Percentiles rank a stretch among this genome's conserved stretches.
Conservation (phyloP, 371 early-diverging fungal genomes). For the Zancudomyces culisetae region DNA sequence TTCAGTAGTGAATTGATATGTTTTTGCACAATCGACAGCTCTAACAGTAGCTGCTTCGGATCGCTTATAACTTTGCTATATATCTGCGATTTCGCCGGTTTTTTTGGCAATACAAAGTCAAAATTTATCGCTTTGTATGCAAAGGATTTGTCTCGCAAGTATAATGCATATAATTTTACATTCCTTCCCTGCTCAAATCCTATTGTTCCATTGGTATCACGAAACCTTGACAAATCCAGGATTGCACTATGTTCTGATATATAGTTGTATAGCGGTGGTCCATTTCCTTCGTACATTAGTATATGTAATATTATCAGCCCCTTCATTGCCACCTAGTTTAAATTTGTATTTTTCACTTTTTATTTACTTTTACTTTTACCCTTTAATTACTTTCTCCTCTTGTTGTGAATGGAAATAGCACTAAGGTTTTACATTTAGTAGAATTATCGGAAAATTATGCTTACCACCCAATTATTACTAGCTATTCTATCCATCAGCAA, state of each 20-base stretch:
- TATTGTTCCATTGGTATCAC: conserved; percentile 33
- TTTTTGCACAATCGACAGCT: conserved; percentile 56
- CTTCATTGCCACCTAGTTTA: conserved; percentile 73
- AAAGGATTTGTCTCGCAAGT: conserved; percentile 60
- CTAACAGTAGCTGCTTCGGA: conserved; percentile 47
- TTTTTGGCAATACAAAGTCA: conserved; percentile 45
- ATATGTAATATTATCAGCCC: conserved; percentile 68
- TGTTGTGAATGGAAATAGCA: no score
- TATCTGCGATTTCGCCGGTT: conserved; percentile 24
- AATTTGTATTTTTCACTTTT: no score
- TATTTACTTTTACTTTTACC: no score
- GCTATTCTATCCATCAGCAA: conserved; percentile 33
- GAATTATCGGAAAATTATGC: no score
- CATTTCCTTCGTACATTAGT: conserved; percentile 59
- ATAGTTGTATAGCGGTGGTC: conserved; percentile 46
- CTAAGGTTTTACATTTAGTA: no score
- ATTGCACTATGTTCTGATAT: conserved; percentile 36
- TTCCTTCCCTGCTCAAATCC: conserved; percentile 44
- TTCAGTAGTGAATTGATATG: conserved; percentile 59
- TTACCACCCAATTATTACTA: conserved; percentile 69
- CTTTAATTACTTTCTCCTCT: no score
- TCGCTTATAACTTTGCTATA: conserved; percentile 33
- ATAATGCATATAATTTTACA: conserved; percentile 59
- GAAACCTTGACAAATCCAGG: conserved; percentile 35
- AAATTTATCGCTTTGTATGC: conserved; percentile 48